Base-by-base conservation (phyloP, 768 basidiomycete species). In the Pisolithus tinctorius region DNA sequence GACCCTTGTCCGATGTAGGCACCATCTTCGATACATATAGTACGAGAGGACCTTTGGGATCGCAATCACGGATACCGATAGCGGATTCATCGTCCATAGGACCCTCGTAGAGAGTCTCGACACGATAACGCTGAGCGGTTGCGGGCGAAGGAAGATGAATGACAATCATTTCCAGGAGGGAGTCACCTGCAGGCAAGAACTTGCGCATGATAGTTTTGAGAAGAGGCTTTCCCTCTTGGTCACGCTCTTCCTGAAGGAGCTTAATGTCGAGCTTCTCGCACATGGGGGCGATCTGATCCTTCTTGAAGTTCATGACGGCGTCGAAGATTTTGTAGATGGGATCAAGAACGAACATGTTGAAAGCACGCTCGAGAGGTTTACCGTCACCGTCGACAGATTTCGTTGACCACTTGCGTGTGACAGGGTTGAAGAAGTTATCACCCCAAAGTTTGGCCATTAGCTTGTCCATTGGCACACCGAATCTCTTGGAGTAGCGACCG, bases 11-110 rank as follows among this genome's bases (percentile, higher is more conserved):
- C 60, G 96, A 96, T 39, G 96, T 97, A 56, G 96, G 96, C 63
- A 98, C 96, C 96, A 99, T 98, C 84, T 98, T 98, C 60, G 96
- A 98, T 74, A 99, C 79, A 74, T 99, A 99, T 57, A 95, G 82
- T 66, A 98, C 93, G 56, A 99, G 87, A 58, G 96, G 96, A 48
- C 85, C 96, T 42, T 84, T 86, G 69, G 96, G 88, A 74, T 98
- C 91, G 69, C 96, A 99, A 70, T 98, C 94, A 48, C 96, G 86
- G 77, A 99, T 94, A 75, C 84, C 91, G 60, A 98, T 92, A 60
- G 96, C 96, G 54, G 92, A 96, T 74, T 99, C 96, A 67, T 99
- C 96, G 74, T 99, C 96, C 93, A 97, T 93, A 63, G 96, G 96
- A 69, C 96, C 96, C 69, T 99, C 96, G 72, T 99, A 98, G 56